Evolutionary conservation across 2,329 filamentous ascomycete genomes (phyloP).

Genomic region (Aureobasidium subglaciale): DNA sequence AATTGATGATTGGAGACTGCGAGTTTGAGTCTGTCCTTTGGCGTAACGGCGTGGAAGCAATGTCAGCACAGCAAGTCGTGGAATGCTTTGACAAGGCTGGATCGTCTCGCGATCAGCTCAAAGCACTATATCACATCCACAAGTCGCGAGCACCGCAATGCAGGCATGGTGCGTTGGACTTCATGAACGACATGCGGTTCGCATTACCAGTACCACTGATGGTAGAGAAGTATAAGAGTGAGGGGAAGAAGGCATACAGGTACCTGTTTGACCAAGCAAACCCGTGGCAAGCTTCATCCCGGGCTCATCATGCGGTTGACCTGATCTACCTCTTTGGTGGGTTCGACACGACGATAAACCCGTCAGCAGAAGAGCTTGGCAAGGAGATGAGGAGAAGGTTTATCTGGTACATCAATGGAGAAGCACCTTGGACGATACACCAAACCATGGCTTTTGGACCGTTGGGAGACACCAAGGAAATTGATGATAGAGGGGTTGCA

Average conservation of each 20-base stretch:
- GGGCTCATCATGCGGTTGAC: slow-evolving; percentile 44
- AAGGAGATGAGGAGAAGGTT: slow-evolving; percentile 35
- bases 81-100: slow-evolving; percentile 29
- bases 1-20: slow-evolving; percentile 38
- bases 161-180: slow-evolving; percentile 36
- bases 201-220: slow-evolving; percentile 23
- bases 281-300: slow-evolving; percentile 41
- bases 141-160: slow-evolving; percentile 33
- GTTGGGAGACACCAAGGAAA: slow-evolving; percentile 29
- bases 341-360: slow-evolving; percentile 32
- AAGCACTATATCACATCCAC: slow-evolving; percentile 37
- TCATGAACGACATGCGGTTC: slow-evolving; percentile 31
- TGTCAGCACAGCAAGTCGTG: slow-evolving; percentile 29
- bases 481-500: slow-evolving; percentile 29
- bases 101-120: slow-evolving; percentile 29
- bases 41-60: slow-evolving; percentile 36
- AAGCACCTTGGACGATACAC: slow-evolving; percentile 31
- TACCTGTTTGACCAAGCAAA: slow-evolving; percentile 42
- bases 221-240: slow-evolving; percentile 15
- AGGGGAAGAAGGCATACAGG: slow-evolving; percentile 29
- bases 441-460: slow-evolving; percentile 36
- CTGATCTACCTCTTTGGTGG: slow-evolving; percentile 40
- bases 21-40: slow-evolving; percentile 40
- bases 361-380: slow-evolving; percentile 29
- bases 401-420: slow-evolving; percentile 34